phyloP scores from a whole-genome alignment of 2,329 filamentous ascomycete genomes.

The Pseudonectria foliicola region DNA sequence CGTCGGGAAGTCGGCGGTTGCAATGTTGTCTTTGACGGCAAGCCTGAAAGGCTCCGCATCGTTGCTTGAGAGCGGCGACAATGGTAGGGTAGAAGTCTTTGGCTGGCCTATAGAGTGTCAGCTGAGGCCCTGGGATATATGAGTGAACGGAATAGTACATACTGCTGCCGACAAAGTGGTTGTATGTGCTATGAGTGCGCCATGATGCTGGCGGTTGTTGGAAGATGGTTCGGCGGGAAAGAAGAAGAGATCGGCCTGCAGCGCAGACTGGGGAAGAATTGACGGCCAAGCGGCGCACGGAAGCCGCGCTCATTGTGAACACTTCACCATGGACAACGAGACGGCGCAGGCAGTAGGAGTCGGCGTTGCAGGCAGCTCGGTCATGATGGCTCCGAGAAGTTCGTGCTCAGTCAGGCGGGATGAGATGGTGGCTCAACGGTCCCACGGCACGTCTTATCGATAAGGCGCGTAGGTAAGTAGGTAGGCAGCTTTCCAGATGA shows the following conservation, averaged over 20 bases:
- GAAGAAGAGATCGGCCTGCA: background rate
- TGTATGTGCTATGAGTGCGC: conserved; percentile 25
- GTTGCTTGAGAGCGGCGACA: conserved; percentile 11
- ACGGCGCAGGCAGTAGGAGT: conserved; percentile 6
- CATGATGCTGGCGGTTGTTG: conserved; percentile 13
- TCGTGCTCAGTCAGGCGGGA: too few species aligned
- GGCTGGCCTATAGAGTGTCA: conserved; percentile 3
- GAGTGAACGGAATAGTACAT: conserved; percentile 8
- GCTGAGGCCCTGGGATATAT: conserved; percentile 5
- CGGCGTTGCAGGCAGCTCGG: conserved; percentile 5
- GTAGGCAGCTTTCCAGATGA: background rate
- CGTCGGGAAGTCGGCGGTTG: conserved; percentile 57
- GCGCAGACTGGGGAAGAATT: background rate
- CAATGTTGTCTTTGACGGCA: conserved; percentile 73
- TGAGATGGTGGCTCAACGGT: conserved; percentile 12
- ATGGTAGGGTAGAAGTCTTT: conserved; percentile 1
- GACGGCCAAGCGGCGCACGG: conserved; percentile 18
- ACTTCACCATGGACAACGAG: conserved; percentile 15
- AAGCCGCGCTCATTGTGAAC: conserved; percentile 26
- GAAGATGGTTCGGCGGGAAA: conserved; percentile 1
- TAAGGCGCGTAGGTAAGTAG: conserved; percentile 1
- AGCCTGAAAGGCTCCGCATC: conserved; percentile 35
- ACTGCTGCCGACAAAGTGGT: conserved; percentile 31
- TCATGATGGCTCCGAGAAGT: conserved; percentile 4
- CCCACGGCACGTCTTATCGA: conserved; percentile 6